Conservation (phyloP, 1,284 basidiomycete genomes). For the Cutaneotrichosporon curvatum region DNA sequence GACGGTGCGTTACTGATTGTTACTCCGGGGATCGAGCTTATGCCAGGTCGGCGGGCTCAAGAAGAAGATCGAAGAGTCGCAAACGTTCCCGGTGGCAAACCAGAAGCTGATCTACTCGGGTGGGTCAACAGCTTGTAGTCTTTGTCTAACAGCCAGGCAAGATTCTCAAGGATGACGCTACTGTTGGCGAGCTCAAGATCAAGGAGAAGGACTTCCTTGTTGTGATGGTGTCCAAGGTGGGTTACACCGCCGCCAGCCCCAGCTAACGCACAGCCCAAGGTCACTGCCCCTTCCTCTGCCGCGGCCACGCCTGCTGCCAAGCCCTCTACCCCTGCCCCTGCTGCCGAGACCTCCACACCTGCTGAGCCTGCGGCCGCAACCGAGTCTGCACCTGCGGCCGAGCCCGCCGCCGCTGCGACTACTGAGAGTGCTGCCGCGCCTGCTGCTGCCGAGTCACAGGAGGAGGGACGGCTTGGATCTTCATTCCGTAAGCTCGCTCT, state of each 20-base stretch:
- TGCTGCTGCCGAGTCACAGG: conserved; percentile 19
- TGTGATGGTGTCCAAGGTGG: conserved; percentile 93
- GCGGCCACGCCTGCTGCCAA: conserved; percentile 16
- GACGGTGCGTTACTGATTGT: conserved; percentile 49
- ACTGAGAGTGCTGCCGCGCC: conserved; percentile 28
- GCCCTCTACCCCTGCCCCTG: conserved; percentile 39
- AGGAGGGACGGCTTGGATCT: conserved; percentile 21
- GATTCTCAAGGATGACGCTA: conserved; percentile 82
- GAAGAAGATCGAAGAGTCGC: conserved; percentile 68
- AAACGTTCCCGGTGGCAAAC: conserved; percentile 58
- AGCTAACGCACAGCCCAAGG: conserved; percentile 34
- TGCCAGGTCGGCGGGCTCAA: conserved; percentile 66
- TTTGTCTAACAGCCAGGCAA: conserved; percentile 61
- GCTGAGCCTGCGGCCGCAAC: conserved; percentile 27
- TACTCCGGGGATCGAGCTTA: too few species aligned
- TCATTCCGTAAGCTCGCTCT: conserved; percentile 31
- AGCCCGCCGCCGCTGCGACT: conserved; percentile 26
- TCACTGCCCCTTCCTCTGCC: conserved; percentile 42
- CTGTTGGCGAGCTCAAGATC: conserved; percentile 79
- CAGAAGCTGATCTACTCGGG: conserved; percentile 98
- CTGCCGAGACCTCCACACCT: conserved; percentile 23
- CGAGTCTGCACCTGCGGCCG: conserved; percentile 23
- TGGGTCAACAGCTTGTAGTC: too few species aligned
- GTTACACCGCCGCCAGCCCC: conserved; percentile 16
- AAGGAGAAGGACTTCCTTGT: conserved; percentile 99